Base-by-base conservation (phyloP, 495 filamentous ascomycete genomes). In the Eremomyces bilateralis region DNA sequence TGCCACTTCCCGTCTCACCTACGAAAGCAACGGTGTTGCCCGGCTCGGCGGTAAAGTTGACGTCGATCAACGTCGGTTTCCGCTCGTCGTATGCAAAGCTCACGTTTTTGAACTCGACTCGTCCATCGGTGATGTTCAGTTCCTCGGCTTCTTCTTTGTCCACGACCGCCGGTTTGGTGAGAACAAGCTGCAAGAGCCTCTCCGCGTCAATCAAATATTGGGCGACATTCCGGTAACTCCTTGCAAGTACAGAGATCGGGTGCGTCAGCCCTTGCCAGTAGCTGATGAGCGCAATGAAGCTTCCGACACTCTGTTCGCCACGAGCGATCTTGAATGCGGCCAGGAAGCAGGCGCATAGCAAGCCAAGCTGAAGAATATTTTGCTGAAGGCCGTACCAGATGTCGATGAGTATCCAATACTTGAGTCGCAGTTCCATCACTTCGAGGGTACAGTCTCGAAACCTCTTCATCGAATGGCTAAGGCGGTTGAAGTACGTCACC, bases 1-100 rank as follows among this genome's bases (percentile, higher is more conserved):
- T 88, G 15, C 79, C 79, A 17, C 66, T 65, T 15, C 79, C 79
- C 2, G 74, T 78, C 41, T 69, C 65, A 1, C 79, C 80, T n/a
- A 83, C 79, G 13, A 84, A 62, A 4, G 77, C 79, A 10, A 77
- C 61, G 4, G 73, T 80, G 36, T 64, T 60, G 12, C 79, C 79
- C 2, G 55, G 38, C 29, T 43, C 40, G 25, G 48, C 54, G 11
- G 48, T 56, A 42, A 83, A 73, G 44, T 57, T 70, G 39, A 83
- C 57, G 29, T 67, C 50, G 41, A 76, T 73, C 48, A 81, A 58
- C 15, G 69, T 69, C 5, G 60, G 56, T 49, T 76, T 73, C 38
- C 73, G 63, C 30, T 63, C 53, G 52, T 80, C 74, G 56, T 83
- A 82, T 24, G 69, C 65, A 46, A 80, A 82, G 39, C 52, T 60